Percentiles rank a stretch among this genome's conserved stretches.
These are phyloP conservation scores for Diospyros kaki DNA, from an alignment of 148 eudicot species.

Conservation along the genomic window DNA sequence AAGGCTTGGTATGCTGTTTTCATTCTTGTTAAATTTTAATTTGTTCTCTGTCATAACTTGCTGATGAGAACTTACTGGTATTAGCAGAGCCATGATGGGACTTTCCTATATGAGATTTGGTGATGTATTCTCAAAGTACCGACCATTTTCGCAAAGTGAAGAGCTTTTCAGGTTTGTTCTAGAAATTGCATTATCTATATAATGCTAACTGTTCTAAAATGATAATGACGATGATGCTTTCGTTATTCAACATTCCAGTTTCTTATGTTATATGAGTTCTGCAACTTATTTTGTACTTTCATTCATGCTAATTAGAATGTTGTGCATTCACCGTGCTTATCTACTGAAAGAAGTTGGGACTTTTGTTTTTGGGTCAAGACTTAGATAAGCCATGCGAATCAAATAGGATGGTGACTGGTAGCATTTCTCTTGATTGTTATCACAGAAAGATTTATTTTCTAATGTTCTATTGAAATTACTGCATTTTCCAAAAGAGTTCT, in stretches of 20 bases:
- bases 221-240: neutral
- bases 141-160: slow-evolving; percentile 60
- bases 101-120: slow-evolving; percentile 88
- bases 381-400: too few species aligned
- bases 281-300: neutral
- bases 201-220: too few species aligned
- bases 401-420: neutral
- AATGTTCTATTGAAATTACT: too few species aligned
- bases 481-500: too few species aligned
- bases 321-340: neutral
- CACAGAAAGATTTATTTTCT: too few species aligned
- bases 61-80: neutral
- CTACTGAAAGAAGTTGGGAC: neutral
- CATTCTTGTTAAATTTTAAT: neutral
- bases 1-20: neutral
- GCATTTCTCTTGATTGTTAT: neutral
- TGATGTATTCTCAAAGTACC: slow-evolving; percentile 73
- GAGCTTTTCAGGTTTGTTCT: slow-evolving; percentile 69
- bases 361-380: neutral
- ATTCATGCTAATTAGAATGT: neutral
- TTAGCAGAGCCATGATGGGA: slow-evolving; percentile 64
- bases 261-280: neutral
- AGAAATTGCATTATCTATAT: neutral
- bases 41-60: neutral
- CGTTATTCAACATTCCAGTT: neutral